Evolutionary conservation across 2,329 filamentous ascomycete genomes (phyloP).

Genomic region (Penicillium sp.): DNA sequence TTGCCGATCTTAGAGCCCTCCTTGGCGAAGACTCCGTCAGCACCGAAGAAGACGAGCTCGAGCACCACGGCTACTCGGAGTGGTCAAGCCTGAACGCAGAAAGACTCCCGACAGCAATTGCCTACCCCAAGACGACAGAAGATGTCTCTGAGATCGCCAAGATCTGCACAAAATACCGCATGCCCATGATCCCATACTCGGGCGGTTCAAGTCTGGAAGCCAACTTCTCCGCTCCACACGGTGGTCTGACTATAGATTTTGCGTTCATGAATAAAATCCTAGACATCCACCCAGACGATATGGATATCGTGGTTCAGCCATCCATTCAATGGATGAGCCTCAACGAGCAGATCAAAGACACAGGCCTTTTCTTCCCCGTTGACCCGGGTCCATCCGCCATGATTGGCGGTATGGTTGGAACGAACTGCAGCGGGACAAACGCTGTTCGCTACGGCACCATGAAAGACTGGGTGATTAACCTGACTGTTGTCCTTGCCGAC

Average conservation of each 20-base stretch:
- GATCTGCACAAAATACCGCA: slow-evolving; percentile 73
- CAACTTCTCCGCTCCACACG: slow-evolving; percentile 84
- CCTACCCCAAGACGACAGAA: slow-evolving; percentile 64
- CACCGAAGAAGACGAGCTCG: slow-evolving; percentile 64
- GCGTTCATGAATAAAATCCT: slow-evolving; percentile 82
- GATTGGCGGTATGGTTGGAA: slow-evolving; percentile 64
- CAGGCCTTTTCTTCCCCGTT: slow-evolving; percentile 85
- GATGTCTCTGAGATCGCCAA: slow-evolving; percentile 66
- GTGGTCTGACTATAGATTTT: slow-evolving; percentile 89
- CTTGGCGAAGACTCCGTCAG: slow-evolving; percentile 63
- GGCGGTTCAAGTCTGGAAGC: slow-evolving; percentile 85
- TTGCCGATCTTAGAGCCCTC: slow-evolving; percentile 53
- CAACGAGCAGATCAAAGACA: slow-evolving; percentile 72
- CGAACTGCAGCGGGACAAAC: slow-evolving; percentile 66
- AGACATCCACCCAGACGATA: slow-evolving; percentile 77
- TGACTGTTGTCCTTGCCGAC: slow-evolving; percentile 71
- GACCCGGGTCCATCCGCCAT: slow-evolving; percentile 72
- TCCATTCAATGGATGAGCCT: slow-evolving; percentile 90
- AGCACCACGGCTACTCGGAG: slow-evolving; percentile 67
- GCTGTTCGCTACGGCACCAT: slow-evolving; percentile 70
- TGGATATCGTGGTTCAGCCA: slow-evolving; percentile 91
- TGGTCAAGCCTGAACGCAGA: slow-evolving; percentile 70
- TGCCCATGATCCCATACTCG: slow-evolving; percentile 85
- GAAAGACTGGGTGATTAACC: slow-evolving; percentile 73
- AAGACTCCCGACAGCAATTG: slow-evolving; percentile 64